Conservation (phyloP, 176 grass and related monocot species). For the Typha latifolia region DNA sequence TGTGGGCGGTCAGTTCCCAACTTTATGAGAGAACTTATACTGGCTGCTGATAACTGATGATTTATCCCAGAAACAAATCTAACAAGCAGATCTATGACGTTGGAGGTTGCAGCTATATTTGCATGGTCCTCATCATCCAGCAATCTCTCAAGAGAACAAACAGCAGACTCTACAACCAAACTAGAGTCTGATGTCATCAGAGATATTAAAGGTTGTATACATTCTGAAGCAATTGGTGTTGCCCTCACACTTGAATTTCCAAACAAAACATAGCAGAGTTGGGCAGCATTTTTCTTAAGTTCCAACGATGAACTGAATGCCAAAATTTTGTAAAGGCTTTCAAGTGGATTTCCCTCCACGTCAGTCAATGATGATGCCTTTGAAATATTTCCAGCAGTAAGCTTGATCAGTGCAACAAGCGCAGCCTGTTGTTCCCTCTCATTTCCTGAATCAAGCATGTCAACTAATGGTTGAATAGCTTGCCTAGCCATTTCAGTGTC, state of each 20-base stretch:
- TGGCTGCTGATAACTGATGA: slow-evolving; percentile 59
- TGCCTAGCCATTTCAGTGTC: slow-evolving; percentile 87
- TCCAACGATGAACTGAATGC: slow-evolving; percentile 58
- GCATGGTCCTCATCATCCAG: slow-evolving; percentile 85
- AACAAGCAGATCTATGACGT: slow-evolving; percentile 79
- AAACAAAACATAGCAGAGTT: slow-evolving; percentile 90
- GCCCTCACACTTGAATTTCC: slow-evolving; percentile 59
- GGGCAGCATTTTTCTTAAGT: slow-evolving; percentile 89
- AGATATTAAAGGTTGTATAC: slow-evolving; percentile 69
- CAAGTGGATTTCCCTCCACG: slow-evolving; percentile 64
- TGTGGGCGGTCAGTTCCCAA: slow-evolving; percentile 89
- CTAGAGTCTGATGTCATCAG: slow-evolving; percentile 58
- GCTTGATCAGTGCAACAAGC: slow-evolving; percentile 73
- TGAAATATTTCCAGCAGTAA: slow-evolving; percentile 62
- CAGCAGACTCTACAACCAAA: slow-evolving; percentile 55
- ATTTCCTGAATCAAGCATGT: slow-evolving; percentile 88
- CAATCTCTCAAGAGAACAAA: slow-evolving; percentile 67
- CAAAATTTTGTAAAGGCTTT: slow-evolving; percentile 87
- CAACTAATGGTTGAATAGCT: slow-evolving; percentile 85
- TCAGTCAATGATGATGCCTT: slow-evolving; percentile 81
- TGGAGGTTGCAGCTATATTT: slow-evolving; percentile 64
- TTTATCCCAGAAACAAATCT: slow-evolving; percentile 67
- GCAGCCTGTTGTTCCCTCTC: slow-evolving; percentile 87
- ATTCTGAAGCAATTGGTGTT: slow-evolving; percentile 65
- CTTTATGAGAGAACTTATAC: slow-evolving; percentile 84